Conservation (phyloP, 179 eudicot species). For the Silene coronaria region DNA sequence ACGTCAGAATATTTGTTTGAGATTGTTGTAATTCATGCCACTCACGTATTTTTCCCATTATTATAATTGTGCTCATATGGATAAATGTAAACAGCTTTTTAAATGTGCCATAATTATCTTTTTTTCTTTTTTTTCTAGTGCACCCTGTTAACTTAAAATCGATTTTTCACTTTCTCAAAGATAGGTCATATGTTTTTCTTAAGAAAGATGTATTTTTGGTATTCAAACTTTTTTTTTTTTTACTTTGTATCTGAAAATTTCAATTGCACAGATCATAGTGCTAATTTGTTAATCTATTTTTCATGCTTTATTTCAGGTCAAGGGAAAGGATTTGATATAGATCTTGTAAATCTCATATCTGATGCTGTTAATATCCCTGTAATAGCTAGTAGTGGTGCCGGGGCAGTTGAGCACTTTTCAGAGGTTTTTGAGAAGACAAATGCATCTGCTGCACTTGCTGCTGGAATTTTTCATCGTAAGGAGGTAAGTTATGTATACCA, state of each 20-base stretch:
- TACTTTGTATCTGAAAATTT: not conserved
- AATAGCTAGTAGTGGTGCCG: conserved; percentile 98
- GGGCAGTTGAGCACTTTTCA: conserved; percentile 72
- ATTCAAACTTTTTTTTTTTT: not conserved
- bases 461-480: conserved; percentile 89
- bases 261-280: not conserved
- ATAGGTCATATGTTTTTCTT: not conserved
- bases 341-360: conserved; percentile 66
- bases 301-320: conserved; percentile 50
- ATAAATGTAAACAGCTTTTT: not conserved
- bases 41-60: not conserved
- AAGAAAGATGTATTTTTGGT: not conserved
- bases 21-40: not conserved
- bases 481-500: conserved; percentile 42
- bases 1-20: not conserved
- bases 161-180: not conserved
- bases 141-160: not conserved
- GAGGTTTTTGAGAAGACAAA: conserved; percentile 82
- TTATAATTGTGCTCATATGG: not conserved
- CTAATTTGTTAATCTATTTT: not conserved
- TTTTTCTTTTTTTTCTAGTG: not conserved
- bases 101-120: not conserved
- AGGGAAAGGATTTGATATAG: conserved; percentile 87
- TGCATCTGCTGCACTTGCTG: conserved; percentile 99
- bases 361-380: conserved; percentile 92